Conservation (phyloP, 495 filamentous ascomycete species). For the Glarea lozoyensis region DNA sequence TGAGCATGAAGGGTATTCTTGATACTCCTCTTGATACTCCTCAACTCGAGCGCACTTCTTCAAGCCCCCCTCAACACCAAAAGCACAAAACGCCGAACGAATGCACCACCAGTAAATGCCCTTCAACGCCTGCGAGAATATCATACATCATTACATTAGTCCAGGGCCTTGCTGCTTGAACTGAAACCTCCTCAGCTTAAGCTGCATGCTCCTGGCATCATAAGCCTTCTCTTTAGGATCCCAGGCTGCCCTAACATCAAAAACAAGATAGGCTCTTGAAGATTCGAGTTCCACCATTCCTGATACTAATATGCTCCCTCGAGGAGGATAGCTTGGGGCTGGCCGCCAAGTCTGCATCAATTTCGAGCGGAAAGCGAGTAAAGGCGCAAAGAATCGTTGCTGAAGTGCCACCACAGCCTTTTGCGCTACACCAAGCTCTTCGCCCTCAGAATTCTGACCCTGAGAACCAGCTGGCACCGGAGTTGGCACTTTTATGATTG, state of each 20-base stretch:
- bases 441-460: constrained; percentile 30
- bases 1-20: too few relatives aligned
- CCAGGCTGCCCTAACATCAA: constrained; percentile 52
- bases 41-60: too few relatives aligned
- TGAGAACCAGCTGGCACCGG: constrained; percentile 21
- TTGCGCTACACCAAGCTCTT: constrained; percentile 17
- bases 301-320: constrained; percentile 53
- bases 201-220: constrained; percentile 12
- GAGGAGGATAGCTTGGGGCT: constrained; percentile 36
- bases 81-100: neutral
- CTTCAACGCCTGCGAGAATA: neutral
- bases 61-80: too few relatives aligned
- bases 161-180: constrained; percentile 16
- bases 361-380: constrained; percentile 43
- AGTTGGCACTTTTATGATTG: constrained; percentile 11
- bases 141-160: neutral
- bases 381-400: constrained; percentile 21
- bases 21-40: too few relatives aligned
- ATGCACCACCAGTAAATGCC: neutral
- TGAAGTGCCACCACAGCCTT: neutral
- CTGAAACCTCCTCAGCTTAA: constrained; percentile 10
- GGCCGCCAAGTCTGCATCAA: constrained; percentile 38
- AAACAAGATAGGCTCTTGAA: constrained; percentile 41
- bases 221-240: constrained; percentile 36
- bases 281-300: constrained; percentile 61